These are phyloP conservation scores for Penicillium sp. DNA, from an alignment of 2,329 filamentous ascomycete species.

Conservation along the genomic window DNA sequence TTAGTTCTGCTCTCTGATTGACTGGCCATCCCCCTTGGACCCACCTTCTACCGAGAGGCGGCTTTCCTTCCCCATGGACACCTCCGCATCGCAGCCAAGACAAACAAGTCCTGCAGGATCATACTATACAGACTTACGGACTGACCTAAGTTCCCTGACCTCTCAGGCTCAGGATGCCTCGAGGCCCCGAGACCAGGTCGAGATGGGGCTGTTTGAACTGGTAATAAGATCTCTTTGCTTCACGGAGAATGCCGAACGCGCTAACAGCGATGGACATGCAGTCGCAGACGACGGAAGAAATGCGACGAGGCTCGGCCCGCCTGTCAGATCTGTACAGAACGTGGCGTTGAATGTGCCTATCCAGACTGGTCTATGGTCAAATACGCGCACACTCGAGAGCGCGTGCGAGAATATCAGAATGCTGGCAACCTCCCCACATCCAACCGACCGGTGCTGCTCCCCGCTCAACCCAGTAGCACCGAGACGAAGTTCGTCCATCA, in stretches of 20 bases:
- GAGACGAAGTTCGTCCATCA: slow-evolving; percentile 9
- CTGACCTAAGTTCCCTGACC: not conserved
- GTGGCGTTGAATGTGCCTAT: slow-evolving; percentile 5
- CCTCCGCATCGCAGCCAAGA: not conserved
- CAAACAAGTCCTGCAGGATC: not conserved
- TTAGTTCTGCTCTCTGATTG: too few relatives aligned
- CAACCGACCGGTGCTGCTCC: not conserved
- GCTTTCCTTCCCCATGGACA: too few relatives aligned
- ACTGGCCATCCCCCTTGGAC: too few relatives aligned
- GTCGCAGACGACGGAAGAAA: slow-evolving; percentile 12
- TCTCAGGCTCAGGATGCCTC: not conserved
- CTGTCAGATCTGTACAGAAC: slow-evolving; percentile 5
- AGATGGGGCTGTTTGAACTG: slow-evolving; percentile 17
- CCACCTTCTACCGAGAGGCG: too few relatives aligned
- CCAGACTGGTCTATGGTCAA: slow-evolving; percentile 12
- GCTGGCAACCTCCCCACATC: not conserved
- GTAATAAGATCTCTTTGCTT: not conserved
- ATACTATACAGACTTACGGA: not conserved
- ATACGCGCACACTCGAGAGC: slow-evolving; percentile 8
- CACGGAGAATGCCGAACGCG: not conserved
- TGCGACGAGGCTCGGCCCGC: slow-evolving; percentile 10
- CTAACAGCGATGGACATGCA: slow-evolving; percentile 1
- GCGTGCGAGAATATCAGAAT: slow-evolving; percentile 1
- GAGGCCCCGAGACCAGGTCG: slow-evolving; percentile 12
- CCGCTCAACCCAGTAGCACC: slow-evolving; percentile 5